These are phyloP conservation scores for Fusarium haematococcum DNA, from an alignment of 2,329 filamentous ascomycete species.

Conservation along the genomic window DNA sequence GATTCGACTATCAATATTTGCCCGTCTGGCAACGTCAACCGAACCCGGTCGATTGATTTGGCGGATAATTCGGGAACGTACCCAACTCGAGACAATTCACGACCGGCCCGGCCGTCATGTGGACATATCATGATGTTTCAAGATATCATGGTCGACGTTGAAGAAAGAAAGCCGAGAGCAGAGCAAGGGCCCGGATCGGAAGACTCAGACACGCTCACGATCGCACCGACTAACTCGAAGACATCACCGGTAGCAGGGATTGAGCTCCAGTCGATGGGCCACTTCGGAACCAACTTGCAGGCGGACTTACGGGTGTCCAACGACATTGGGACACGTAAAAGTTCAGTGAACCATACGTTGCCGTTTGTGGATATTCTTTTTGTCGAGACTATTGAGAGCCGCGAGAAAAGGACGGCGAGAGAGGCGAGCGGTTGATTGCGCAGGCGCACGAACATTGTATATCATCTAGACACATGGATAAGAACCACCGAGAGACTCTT, in stretches of 20 bases:
- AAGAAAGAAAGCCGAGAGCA: slow-evolving; percentile 31
- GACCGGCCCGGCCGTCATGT: slow-evolving; percentile 30
- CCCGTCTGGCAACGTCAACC: too few species aligned
- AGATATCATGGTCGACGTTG: slow-evolving; percentile 67
- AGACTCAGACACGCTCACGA: slow-evolving; percentile 8
- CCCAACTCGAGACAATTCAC: too few species aligned
- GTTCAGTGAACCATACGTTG: slow-evolving; percentile 14
- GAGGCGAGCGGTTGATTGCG: too few species aligned
- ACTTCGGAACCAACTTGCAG: slow-evolving; percentile 39
- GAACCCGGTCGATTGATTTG: too few species aligned
- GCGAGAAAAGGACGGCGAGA: neutral
- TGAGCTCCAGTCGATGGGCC: slow-evolving; percentile 39
- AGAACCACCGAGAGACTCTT: too few species aligned
- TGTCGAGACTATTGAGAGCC: slow-evolving; percentile 39
- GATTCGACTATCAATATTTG: too few species aligned
- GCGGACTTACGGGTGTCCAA: neutral
- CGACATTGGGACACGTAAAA: slow-evolving; percentile 20
- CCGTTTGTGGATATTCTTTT: slow-evolving; percentile 43
- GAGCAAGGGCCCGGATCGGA: slow-evolving; percentile 6
- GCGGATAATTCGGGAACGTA: too few species aligned
- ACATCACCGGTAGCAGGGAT: slow-evolving; percentile 32
- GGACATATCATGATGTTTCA: slow-evolving; percentile 73
- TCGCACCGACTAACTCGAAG: slow-evolving; percentile 14
- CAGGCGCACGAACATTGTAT: too few species aligned
- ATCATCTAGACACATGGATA: too few species aligned